Evolutionary conservation across 1,284 basidiomycete species (phyloP).

Genomic region (Fomitiporia mediterranea): DNA sequence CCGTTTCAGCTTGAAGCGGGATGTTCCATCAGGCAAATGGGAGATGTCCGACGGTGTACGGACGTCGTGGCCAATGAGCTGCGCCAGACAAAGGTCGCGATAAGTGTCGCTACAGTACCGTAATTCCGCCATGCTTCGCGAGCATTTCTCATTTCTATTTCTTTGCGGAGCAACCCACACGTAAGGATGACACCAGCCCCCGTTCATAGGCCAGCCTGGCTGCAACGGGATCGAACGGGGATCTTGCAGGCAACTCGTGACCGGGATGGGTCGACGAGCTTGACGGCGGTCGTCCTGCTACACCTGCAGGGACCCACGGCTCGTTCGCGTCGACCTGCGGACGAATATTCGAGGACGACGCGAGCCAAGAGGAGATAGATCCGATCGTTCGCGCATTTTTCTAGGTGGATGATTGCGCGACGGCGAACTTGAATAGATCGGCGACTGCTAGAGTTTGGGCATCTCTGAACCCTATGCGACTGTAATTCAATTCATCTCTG

Average conservation of each 20-base stretch:
- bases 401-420: not conserved
- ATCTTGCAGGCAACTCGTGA: not conserved
- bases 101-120: not conserved
- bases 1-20: slow-evolving; percentile 1
- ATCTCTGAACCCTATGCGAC: not conserved
- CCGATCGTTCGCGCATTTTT: not conserved
- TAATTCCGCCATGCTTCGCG: not conserved
- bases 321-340: not conserved
- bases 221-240: slow-evolving; percentile 3
- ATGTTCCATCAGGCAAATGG: slow-evolving; percentile 2
- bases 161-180: not conserved
- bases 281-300: not conserved
- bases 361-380: not conserved
- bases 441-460: not conserved
- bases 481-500: too few species aligned
- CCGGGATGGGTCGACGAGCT: not conserved
- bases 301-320: not conserved
- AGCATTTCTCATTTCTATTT: too few species aligned
- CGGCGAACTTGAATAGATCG: slow-evolving; percentile 3
- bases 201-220: too few species aligned
- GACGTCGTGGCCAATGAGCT: not conserved
- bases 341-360: not conserved
- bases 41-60: not conserved
- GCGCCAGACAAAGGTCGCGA: not conserved
- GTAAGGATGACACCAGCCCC: not conserved